phyloP scores from a whole-genome alignment of 805 yeast species.

The Candida palmyrensis region DNA sequence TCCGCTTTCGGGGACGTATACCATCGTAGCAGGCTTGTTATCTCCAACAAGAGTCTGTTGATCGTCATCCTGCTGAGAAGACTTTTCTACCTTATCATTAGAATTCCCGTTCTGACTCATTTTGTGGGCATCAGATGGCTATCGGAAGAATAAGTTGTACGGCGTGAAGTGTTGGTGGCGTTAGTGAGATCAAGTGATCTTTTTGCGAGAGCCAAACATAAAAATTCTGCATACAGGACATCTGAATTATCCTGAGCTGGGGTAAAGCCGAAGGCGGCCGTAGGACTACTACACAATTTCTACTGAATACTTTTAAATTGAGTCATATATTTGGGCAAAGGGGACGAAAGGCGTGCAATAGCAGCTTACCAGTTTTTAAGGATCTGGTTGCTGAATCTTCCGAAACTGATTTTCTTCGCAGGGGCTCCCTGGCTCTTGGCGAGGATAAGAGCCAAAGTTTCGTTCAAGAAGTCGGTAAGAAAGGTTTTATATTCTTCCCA shows the following conservation, averaged over 20 bases:
- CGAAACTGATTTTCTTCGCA: background rate
- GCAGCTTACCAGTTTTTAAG: background rate
- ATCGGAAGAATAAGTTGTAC: no score
- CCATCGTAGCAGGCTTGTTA: conserved; percentile 13
- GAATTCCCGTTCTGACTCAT: background rate
- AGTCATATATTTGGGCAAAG: background rate
- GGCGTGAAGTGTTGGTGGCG: background rate
- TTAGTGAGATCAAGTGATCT: background rate
- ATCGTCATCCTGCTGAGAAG: conserved; percentile 1
- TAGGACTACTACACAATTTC: background rate
- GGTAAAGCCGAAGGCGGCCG: background rate
- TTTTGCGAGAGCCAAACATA: background rate
- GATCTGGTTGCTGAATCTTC: background rate
- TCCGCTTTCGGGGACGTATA: conserved; percentile 32
- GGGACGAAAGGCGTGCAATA: background rate
- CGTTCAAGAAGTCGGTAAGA: background rate
- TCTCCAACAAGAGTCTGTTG: conserved; percentile 2
- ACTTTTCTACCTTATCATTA: background rate
- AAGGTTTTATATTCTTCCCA: conserved; percentile 2
- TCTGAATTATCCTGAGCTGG: background rate
- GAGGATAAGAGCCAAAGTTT: background rate
- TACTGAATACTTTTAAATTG: background rate
- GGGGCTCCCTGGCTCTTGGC: background rate
- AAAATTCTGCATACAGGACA: background rate
- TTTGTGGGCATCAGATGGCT: no score